These are phyloP conservation scores for Clarireedia homoeocarpa DNA, from an alignment of 2,329 filamentous ascomycete genomes.

Conservation along the genomic window DNA sequence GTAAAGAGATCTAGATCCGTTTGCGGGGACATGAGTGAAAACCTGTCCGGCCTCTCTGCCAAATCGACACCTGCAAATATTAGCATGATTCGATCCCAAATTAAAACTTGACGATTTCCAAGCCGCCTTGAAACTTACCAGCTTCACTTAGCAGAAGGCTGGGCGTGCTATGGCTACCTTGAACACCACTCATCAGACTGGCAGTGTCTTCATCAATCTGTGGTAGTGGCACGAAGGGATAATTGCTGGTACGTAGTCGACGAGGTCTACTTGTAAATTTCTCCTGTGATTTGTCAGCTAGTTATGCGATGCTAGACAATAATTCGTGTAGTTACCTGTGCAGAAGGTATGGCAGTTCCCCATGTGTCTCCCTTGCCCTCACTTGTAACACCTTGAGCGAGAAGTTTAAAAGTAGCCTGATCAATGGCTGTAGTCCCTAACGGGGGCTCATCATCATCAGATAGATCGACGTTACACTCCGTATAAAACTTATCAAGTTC, in stretches of 20 bases:
- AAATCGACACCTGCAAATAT: slow-evolving; percentile 2
- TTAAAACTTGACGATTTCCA: too few species aligned
- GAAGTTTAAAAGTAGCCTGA: slow-evolving; percentile 37
- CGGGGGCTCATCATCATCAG: slow-evolving; percentile 37
- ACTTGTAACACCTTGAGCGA: slow-evolving; percentile 28
- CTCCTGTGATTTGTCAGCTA: slow-evolving; percentile 11
- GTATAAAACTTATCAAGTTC: slow-evolving; percentile 20
- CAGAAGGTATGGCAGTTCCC: not conserved
- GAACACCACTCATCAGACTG: slow-evolving; percentile 16
- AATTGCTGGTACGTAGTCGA: not conserved
- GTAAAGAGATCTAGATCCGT: slow-evolving; percentile 3
- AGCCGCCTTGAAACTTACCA: slow-evolving; percentile 12
- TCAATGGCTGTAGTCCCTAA: slow-evolving; percentile 31
- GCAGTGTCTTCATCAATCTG: slow-evolving; percentile 25
- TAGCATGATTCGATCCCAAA: too few species aligned
- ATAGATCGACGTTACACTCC: slow-evolving; percentile 23
- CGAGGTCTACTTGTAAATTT: slow-evolving; percentile 12
- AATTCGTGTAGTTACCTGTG: not conserved
- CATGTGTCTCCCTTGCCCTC: slow-evolving; percentile 6
- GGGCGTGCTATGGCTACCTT: slow-evolving; percentile 11
- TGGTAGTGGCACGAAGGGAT: not conserved
- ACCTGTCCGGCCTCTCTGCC: slow-evolving; percentile 1
- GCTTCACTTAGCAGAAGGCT: slow-evolving; percentile 14
- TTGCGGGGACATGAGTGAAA: slow-evolving; percentile 7
- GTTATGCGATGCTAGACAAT: slow-evolving; percentile 11